phyloP scores from a whole-genome alignment of 1,284 basidiomycete genomes.

The Cystobasidium slooffiae region DNA sequence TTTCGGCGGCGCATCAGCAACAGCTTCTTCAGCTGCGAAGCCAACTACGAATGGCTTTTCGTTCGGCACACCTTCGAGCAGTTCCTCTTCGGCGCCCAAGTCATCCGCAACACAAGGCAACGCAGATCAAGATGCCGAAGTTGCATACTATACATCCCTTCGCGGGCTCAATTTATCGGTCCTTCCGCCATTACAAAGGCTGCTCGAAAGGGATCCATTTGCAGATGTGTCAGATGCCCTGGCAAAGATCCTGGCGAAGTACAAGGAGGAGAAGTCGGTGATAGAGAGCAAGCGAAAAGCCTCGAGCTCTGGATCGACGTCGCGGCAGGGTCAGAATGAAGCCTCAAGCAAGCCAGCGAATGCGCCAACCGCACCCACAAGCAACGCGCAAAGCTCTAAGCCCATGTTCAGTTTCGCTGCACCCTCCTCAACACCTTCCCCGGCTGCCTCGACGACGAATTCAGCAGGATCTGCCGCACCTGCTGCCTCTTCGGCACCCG shows the following conservation, averaged over 20 bases:
- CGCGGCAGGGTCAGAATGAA: slow-evolving; percentile 26
- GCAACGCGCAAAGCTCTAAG: slow-evolving; percentile 10
- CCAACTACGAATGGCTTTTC: slow-evolving; percentile 38
- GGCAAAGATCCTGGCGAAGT: slow-evolving; percentile 65
- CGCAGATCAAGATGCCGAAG: slow-evolving; percentile 49
- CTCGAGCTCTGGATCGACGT: slow-evolving; percentile 30
- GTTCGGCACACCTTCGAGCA: slow-evolving; percentile 44
- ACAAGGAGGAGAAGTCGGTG: slow-evolving; percentile 66
- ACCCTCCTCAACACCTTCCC: neutral
- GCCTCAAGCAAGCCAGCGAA: slow-evolving; percentile 1
- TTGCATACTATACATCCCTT: slow-evolving; percentile 71
- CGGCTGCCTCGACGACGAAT: neutral
- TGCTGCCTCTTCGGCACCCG: slow-evolving; percentile 1
- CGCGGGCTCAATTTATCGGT: slow-evolving; percentile 80
- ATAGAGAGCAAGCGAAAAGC: slow-evolving; percentile 61
- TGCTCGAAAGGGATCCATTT: slow-evolving; percentile 75
- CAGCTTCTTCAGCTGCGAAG: slow-evolving; percentile 40
- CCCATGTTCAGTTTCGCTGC: slow-evolving; percentile 31
- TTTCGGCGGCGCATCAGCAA: slow-evolving; percentile 43
- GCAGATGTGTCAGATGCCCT: slow-evolving; percentile 64
- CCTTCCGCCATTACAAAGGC: slow-evolving; percentile 66
- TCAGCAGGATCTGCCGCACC: neutral
- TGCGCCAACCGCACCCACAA: neutral
- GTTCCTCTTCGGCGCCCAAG: slow-evolving; percentile 51
- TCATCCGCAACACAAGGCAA: slow-evolving; percentile 31